These are phyloP conservation scores for Arthromyces matolae DNA, from an alignment of 768 basidiomycete species.

Conservation along the genomic window DNA sequence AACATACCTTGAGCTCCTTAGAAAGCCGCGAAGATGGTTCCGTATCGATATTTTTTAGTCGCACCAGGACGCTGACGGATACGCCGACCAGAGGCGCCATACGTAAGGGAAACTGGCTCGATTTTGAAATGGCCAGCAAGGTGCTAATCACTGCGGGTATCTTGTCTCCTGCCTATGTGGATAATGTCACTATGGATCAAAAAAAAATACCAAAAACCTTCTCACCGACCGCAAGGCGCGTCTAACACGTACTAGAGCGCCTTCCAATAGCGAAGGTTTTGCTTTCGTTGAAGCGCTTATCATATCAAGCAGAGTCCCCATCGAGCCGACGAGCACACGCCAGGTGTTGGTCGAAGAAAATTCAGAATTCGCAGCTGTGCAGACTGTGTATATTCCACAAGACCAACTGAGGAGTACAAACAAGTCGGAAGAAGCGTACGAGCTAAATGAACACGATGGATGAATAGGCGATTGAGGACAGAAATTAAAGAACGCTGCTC, in stretches of 20 bases:
- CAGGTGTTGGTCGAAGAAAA: slow-evolving; percentile 48
- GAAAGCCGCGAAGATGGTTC: slow-evolving; percentile 39
- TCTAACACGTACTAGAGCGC: slow-evolving; percentile 56
- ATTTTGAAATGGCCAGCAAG: slow-evolving; percentile 49
- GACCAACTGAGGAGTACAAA: slow-evolving; percentile 74
- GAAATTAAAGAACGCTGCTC: slow-evolving; percentile 26
- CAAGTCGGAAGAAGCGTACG: slow-evolving; percentile 55
- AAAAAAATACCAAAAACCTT: background rate
- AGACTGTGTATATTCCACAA: slow-evolving; percentile 56
- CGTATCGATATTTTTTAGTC: slow-evolving; percentile 55
- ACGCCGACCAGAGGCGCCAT: slow-evolving; percentile 59
- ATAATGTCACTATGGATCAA: background rate
- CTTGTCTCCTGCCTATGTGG: slow-evolving; percentile 34
- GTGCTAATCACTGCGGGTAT: slow-evolving; percentile 50
- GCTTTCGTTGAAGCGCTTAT: slow-evolving; percentile 47
- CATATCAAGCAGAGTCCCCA: slow-evolving; percentile 62
- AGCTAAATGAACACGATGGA: slow-evolving; percentile 27
- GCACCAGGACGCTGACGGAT: slow-evolving; percentile 65
- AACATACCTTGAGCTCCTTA: slow-evolving; percentile 45
- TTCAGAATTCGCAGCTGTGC: slow-evolving; percentile 39
- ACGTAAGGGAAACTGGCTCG: slow-evolving; percentile 37
- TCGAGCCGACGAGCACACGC: slow-evolving; percentile 47
- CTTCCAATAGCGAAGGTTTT: slow-evolving; percentile 58
- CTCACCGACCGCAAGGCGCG: slow-evolving; percentile 68
- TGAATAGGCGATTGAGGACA: slow-evolving; percentile 5